Conservation (phyloP, 1,284 basidiomycete genomes). For the Sparassis latifolia region DNA sequence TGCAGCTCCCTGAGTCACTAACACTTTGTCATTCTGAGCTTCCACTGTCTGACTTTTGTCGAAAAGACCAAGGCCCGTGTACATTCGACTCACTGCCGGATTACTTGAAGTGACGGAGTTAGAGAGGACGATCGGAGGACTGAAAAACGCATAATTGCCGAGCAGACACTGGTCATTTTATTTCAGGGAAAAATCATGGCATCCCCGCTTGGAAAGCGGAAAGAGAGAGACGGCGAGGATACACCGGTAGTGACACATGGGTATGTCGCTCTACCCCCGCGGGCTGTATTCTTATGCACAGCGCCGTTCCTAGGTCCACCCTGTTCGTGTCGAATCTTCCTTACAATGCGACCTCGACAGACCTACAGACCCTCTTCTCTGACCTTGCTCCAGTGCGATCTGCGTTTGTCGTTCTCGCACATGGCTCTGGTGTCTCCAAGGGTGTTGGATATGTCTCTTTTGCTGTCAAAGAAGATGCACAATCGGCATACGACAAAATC, state of each 20-base stretch:
- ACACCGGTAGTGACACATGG: not conserved
- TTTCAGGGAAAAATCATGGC: conserved; percentile 12
- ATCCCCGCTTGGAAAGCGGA: conserved; percentile 43
- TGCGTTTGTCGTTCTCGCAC: conserved; percentile 89
- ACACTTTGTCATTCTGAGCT: no score
- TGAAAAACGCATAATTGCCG: no score
- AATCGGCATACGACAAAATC: conserved; percentile 61
- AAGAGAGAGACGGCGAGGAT: conserved; percentile 37
- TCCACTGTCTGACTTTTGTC: no score
- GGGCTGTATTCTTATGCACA: not conserved
- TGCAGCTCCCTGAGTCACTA: no score
- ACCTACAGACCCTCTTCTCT: conserved; percentile 90
- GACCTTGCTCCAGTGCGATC: conserved; percentile 92
- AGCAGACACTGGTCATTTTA: no score
- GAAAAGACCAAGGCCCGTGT: no score
- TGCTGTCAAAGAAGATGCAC: conserved; percentile 85
- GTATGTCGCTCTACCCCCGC: not conserved
- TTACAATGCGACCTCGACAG: conserved; percentile 84
- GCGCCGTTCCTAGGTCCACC: conserved; percentile 42
- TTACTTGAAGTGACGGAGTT: no score
- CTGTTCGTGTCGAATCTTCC: conserved; percentile 83
- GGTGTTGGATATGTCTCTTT: conserved; percentile 99
- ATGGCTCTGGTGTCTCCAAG: conserved; percentile 78
- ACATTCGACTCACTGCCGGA: no score
- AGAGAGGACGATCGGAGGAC: no score